phyloP scores from a whole-genome alignment of 208 protist genomes.

The Wallacemonas sp. region DNA sequence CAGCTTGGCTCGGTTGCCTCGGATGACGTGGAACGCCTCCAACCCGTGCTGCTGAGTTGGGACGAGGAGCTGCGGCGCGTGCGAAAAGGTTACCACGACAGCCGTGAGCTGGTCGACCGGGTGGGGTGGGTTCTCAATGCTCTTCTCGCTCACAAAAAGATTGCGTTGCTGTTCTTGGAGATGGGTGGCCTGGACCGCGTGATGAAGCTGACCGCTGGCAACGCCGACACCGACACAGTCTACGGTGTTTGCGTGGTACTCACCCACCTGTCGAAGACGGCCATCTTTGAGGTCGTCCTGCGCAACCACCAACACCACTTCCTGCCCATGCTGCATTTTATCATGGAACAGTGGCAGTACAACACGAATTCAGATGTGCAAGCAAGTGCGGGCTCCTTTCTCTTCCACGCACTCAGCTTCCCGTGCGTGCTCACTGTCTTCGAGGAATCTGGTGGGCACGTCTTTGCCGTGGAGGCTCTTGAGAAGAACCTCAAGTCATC shows the following conservation, averaged over 20 bases:
- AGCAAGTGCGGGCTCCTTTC: slow-evolving; percentile 70
- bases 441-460: slow-evolving; percentile 53
- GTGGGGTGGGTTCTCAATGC: slow-evolving; percentile 76
- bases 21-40: slow-evolving; percentile 14
- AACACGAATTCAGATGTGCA: slow-evolving; percentile 60
- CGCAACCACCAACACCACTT: slow-evolving; percentile 59
- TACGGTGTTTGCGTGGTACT: slow-evolving; percentile 79
- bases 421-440: slow-evolving; percentile 75
- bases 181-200: slow-evolving; percentile 59
- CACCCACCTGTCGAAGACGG: slow-evolving; percentile 52
- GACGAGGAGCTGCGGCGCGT: slow-evolving; percentile 21
- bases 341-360: slow-evolving; percentile 65
- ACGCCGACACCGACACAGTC: slow-evolving; percentile 42
- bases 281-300: slow-evolving; percentile 82
- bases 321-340: slow-evolving; percentile 71
- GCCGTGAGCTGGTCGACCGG: slow-evolving; percentile 59
- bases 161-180: slow-evolving; percentile 75
- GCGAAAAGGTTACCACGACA: slow-evolving; percentile 35
- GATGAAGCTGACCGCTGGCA: slow-evolving; percentile 42
- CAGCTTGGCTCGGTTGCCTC: background rate
- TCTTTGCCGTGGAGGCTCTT: slow-evolving; percentile 48
- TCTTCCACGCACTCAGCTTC: slow-evolving; percentile 81
- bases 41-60: slow-evolving; percentile 29
- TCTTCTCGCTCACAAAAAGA: slow-evolving; percentile 77
- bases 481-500: slow-evolving; percentile 55